Evolutionary conservation across 2,329 filamentous ascomycete genomes (phyloP).

Genomic region (Cladosporium phlei): DNA sequence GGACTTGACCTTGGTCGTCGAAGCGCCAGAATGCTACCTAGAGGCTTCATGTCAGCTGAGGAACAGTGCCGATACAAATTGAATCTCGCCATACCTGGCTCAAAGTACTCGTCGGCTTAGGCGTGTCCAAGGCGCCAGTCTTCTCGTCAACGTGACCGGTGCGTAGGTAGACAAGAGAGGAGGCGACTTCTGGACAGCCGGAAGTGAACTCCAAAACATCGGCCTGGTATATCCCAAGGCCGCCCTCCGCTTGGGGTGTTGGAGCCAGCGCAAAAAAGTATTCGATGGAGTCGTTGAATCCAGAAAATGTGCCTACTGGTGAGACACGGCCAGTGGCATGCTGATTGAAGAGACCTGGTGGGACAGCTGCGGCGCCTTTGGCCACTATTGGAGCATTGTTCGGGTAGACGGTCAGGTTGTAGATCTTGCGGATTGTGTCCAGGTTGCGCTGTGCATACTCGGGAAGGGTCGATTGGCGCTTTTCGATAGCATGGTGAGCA

Average conservation of each 20-base stretch:
- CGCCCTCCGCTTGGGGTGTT: slow-evolving; percentile 23
- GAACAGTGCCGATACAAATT: not conserved
- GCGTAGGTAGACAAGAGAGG: slow-evolving; percentile 21
- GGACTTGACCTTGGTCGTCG: slow-evolving; percentile 40
- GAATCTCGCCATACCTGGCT: not conserved
- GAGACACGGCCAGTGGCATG: slow-evolving; percentile 38
- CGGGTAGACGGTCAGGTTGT: slow-evolving; percentile 40
- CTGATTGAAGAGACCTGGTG: slow-evolving; percentile 36
- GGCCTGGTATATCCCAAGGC: slow-evolving; percentile 20
- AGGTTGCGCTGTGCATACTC: slow-evolving; percentile 29
- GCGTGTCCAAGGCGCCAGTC: slow-evolving; percentile 14
- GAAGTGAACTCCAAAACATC: slow-evolving; percentile 23
- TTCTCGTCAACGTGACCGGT: slow-evolving; percentile 13
- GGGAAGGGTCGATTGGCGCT: not conserved
- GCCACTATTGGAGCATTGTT: slow-evolving; percentile 36
- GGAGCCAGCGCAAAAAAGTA: slow-evolving; percentile 44
- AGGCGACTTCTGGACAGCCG: slow-evolving; percentile 20
- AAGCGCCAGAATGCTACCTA: slow-evolving; percentile 45
- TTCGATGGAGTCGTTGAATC: slow-evolving; percentile 41
- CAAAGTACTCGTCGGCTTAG: slow-evolving; percentile 6
- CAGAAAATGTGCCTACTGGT: slow-evolving; percentile 40
- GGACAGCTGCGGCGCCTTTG: slow-evolving; percentile 34
- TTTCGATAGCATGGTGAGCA: not conserved
- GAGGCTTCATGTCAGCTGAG: not conserved
- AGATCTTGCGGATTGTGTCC: slow-evolving; percentile 36